These are phyloP conservation scores for Claviceps sp. DNA, from an alignment of 2,329 filamentous ascomycete genomes.

Conservation along the genomic window DNA sequence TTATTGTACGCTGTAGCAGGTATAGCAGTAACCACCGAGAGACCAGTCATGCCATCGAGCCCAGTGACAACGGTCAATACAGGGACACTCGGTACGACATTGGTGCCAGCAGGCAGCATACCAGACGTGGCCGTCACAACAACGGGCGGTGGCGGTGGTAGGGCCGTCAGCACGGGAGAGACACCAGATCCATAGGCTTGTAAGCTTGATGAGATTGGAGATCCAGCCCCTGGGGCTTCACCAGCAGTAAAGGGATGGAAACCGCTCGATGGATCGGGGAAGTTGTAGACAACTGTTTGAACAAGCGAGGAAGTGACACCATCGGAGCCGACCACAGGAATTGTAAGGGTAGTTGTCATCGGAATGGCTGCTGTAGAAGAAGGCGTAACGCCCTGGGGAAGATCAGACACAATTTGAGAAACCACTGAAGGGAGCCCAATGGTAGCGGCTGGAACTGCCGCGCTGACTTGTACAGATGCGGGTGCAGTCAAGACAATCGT, in stretches of 20 bases:
- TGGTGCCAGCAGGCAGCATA: constrained; percentile 9
- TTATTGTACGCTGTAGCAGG: constrained; percentile 10
- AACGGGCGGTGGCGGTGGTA: constrained; percentile 6
- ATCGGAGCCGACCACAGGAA: constrained; percentile 18
- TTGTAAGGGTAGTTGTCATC: constrained; percentile 17
- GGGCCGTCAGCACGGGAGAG: not conserved
- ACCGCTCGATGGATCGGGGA: constrained; percentile 8
- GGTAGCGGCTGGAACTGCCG: constrained; percentile 7
- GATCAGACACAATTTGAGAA: constrained; percentile 8
- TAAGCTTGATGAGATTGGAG: constrained; percentile 11
- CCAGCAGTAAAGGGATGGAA: constrained; percentile 6
- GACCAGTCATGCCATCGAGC: constrained; percentile 10
- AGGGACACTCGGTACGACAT: constrained; percentile 12
- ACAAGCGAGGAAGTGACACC: constrained; percentile 19
- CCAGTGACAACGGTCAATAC: constrained; percentile 14
- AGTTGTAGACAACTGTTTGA: constrained; percentile 19
- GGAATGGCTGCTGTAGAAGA: constrained; percentile 6
- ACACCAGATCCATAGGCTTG: constrained; percentile 13
- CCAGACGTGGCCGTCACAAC: constrained; percentile 12
- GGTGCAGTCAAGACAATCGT: constrained; percentile 13
- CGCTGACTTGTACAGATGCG: not conserved
- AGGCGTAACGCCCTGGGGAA: constrained; percentile 11
- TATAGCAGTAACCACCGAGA: constrained; percentile 9
- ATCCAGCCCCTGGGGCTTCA: constrained; percentile 4
- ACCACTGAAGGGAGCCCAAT: constrained; percentile 10